Percentiles rank a stretch among this genome's conserved stretches.
Evolutionary conservation across 2,329 filamentous ascomycete genomes (phyloP).

Genomic region (Keithomyces neogunnii): DNA sequence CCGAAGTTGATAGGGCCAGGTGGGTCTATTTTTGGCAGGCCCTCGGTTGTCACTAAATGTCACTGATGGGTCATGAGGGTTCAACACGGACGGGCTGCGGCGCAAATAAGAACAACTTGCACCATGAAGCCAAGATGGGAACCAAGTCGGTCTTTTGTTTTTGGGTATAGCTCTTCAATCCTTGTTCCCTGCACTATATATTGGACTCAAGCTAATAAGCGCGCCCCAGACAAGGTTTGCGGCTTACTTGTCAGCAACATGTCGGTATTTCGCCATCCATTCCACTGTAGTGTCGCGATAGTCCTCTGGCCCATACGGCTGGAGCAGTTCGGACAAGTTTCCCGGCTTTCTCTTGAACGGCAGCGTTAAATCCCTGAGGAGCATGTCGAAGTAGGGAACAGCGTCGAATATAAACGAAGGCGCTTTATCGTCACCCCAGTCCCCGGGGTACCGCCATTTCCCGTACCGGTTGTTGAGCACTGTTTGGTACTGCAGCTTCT

Average conservation of each 20-base stretch:
- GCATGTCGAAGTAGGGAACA: constrained; percentile 59
- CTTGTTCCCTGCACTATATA: too few relatives aligned
- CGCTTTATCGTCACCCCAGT: constrained; percentile 45
- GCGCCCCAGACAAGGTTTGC: too few relatives aligned
- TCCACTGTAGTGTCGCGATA: constrained; percentile 24
- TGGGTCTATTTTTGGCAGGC: too few relatives aligned
- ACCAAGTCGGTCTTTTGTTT: too few relatives aligned
- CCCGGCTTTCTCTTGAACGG: constrained; percentile 34
- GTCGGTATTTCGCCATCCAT: neutral
- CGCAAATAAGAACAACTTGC: too few relatives aligned
- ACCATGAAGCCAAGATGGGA: too few relatives aligned
- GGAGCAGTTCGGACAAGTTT: constrained; percentile 31
- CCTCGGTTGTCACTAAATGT: too few relatives aligned
- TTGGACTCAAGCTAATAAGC: too few relatives aligned
- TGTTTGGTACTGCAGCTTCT: constrained; percentile 37
- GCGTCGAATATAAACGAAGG: constrained; percentile 68
- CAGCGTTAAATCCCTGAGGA: constrained; percentile 57
- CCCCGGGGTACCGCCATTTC: constrained; percentile 55
- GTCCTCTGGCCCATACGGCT: constrained; percentile 47
- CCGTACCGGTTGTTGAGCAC: constrained; percentile 58
- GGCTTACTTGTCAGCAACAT: neutral
- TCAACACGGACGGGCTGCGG: too few relatives aligned
- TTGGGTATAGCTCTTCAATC: too few relatives aligned
- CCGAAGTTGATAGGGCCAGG: too few relatives aligned
- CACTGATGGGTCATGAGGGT: too few relatives aligned